Evolutionary conservation across 2,329 filamentous ascomycete genomes (phyloP).

Genomic region (Apiospora phragmitis): DNA sequence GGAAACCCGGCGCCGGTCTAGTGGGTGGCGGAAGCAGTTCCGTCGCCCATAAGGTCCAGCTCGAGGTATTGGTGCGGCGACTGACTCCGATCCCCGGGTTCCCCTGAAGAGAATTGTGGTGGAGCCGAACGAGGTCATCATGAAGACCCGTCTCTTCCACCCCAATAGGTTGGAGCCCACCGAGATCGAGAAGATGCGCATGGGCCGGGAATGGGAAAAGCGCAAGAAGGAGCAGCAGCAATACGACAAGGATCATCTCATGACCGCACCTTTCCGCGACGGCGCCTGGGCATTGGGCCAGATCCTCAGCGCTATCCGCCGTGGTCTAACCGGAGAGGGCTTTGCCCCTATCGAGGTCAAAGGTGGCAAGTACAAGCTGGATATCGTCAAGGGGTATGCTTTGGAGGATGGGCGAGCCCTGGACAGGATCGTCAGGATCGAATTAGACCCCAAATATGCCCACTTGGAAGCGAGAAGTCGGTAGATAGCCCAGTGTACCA

Average conservation of each 20-base stretch:
- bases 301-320: conserved; percentile 46
- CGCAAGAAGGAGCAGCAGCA: conserved; percentile 41
- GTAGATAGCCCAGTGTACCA: background rate
- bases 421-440: conserved; percentile 51
- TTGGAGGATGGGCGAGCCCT: conserved; percentile 60
- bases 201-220: conserved; percentile 38
- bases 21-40: background rate
- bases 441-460: conserved; percentile 23
- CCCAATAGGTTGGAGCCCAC: conserved; percentile 17
- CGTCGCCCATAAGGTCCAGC: conserved; percentile 34
- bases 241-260: conserved; percentile 55
- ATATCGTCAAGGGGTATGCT: conserved; percentile 57
- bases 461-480: conserved; percentile 10
- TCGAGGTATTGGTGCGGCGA: conserved; percentile 55
- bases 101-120: conserved; percentile 42
- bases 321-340: conserved; percentile 57
- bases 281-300: conserved; percentile 40
- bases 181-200: conserved; percentile 27
- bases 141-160: conserved; percentile 38
- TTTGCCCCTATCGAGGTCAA: conserved; percentile 52
- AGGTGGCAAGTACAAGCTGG: conserved; percentile 55
- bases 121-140: conserved; percentile 35
- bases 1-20: conserved; percentile 6
- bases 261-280: conserved; percentile 60
- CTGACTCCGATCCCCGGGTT: conserved; percentile 46